phyloP scores from a whole-genome alignment of 2,329 filamentous ascomycete genomes.

The Scedosporium dehoogii region DNA sequence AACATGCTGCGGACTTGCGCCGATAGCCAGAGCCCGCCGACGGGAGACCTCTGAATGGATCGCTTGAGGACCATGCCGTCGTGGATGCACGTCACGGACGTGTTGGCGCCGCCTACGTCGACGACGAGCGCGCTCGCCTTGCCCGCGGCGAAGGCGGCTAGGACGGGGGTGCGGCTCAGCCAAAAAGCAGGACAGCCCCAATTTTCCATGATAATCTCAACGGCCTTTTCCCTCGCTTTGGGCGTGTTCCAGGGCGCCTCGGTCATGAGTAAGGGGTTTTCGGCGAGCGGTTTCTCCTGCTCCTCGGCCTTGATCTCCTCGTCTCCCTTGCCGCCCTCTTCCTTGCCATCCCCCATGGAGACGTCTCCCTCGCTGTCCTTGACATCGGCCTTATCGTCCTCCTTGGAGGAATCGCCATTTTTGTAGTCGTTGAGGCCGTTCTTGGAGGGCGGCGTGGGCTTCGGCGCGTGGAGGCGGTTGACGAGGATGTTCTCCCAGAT shows the following conservation, averaged over 20 bases:
- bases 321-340: neutral
- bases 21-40: conserved; percentile 85
- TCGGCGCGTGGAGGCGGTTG: conserved; percentile 67
- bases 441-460: conserved; percentile 57
- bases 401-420: conserved; percentile 29
- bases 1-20: conserved; percentile 78
- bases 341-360: conserved; percentile 37
- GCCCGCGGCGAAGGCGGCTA: conserved; percentile 84
- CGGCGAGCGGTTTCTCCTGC: conserved; percentile 71
- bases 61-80: conserved; percentile 93
- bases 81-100: conserved; percentile 82
- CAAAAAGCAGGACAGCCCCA: conserved; percentile 96
- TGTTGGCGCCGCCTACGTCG: conserved; percentile 81
- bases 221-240: conserved; percentile 85
- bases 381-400: conserved; percentile 1
- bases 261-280: conserved; percentile 86
- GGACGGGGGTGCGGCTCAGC: conserved; percentile 77
- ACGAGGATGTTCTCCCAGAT: conserved; percentile 92
- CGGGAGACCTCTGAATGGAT: conserved; percentile 72
- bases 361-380: conserved; percentile 53
- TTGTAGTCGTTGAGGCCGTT: conserved; percentile 65
- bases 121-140: conserved; percentile 90
- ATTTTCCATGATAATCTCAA: conserved; percentile 94
- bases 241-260: conserved; percentile 86
- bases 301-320: conserved; percentile 19